Percentiles rank a stretch among this genome's conserved stretches.
Evolutionary conservation across 1,284 basidiomycete genomes (phyloP).

Genomic region (Melanopsichium pennsylvanicum): DNA sequence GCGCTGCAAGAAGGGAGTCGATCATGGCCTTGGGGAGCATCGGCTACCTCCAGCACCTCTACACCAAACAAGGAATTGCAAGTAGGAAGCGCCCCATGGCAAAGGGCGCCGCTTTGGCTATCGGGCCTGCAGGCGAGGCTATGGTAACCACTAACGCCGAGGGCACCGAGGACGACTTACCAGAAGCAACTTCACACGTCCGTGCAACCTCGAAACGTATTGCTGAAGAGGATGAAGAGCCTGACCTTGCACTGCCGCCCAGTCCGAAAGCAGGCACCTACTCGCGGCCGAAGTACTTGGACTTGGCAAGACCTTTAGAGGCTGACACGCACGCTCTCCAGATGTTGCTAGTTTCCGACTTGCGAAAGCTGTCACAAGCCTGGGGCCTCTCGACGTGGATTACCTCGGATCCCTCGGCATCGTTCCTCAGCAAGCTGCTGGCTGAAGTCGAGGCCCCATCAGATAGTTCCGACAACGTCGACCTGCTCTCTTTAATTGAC

Average conservation of each 20-base stretch:
- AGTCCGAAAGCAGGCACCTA: constrained; percentile 32
- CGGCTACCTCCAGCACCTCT: constrained; percentile 54
- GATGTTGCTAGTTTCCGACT: constrained; percentile 12
- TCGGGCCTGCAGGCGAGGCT: constrained; percentile 47
- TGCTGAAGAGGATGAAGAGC: constrained; percentile 14
- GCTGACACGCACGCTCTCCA: constrained; percentile 42
- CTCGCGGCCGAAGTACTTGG: constrained; percentile 25
- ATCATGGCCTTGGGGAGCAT: constrained; percentile 54
- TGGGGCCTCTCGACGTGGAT: constrained; percentile 24
- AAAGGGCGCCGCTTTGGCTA: constrained; percentile 41
- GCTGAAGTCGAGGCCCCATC: too few relatives aligned
- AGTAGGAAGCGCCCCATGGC: constrained; percentile 34
- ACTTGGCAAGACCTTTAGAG: constrained; percentile 43
- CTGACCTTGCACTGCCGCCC: constrained; percentile 22
- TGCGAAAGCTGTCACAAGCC: constrained; percentile 5
- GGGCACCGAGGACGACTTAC: background rate
- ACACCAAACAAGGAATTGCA: constrained; percentile 54
- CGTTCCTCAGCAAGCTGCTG: too few relatives aligned
- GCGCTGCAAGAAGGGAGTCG: constrained; percentile 52
- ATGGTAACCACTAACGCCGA: constrained; percentile 9
- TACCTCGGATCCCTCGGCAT: background rate
- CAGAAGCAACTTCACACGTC: background rate
- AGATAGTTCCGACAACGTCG: too few relatives aligned
- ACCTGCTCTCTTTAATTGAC: constrained; percentile 26
- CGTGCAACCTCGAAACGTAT: constrained; percentile 1